A percentile compares a stretch with the other conserved stretches of the same genome.
Conservation (phyloP, 1,284 basidiomycete genomes). For the Cryptococcus jaspeensis region DNA sequence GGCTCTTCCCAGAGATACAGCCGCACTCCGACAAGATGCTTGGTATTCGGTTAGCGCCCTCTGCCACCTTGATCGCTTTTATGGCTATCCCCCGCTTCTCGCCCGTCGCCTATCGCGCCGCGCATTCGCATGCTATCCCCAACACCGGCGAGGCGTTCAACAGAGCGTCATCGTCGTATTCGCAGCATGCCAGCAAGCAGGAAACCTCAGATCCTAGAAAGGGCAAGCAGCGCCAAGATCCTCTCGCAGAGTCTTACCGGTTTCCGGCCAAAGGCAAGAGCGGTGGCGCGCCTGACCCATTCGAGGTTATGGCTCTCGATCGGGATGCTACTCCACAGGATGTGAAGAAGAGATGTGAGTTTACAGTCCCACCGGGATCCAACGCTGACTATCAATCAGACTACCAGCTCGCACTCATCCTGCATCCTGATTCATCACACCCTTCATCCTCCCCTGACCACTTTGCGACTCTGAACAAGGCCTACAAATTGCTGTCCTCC, state of each 20-base stretch:
- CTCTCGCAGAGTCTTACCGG: slow-evolving; percentile 22
- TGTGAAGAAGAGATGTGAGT: slow-evolving; percentile 48
- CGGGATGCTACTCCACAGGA: slow-evolving; percentile 32
- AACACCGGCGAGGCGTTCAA: background rate
- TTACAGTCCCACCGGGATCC: background rate
- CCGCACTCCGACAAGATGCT: too few relatives aligned
- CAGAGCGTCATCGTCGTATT: slow-evolving; percentile 1
- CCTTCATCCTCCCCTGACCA: slow-evolving; percentile 45
- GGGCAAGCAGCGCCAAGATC: slow-evolving; percentile 16
- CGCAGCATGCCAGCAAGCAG: background rate
- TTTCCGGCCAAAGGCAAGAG: slow-evolving; percentile 33
- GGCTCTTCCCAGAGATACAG: too few relatives aligned
- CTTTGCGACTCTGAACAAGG: slow-evolving; percentile 44
- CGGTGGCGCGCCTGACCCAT: slow-evolving; percentile 45
- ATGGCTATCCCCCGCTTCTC: too few relatives aligned
- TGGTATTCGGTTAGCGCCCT: too few relatives aligned
- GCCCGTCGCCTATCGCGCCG: background rate
- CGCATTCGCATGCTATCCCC: slow-evolving; percentile 2
- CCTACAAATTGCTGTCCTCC: slow-evolving; percentile 47
- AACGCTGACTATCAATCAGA: slow-evolving; percentile 25
- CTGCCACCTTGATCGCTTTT: too few relatives aligned
- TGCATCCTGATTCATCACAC: slow-evolving; percentile 51
- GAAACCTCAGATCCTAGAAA: slow-evolving; percentile 3
- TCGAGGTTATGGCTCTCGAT: slow-evolving; percentile 44
- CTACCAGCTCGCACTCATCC: slow-evolving; percentile 46